These are phyloP conservation scores for Gliomastix tumulicola DNA, from an alignment of 2,329 filamentous ascomycete species.

Conservation along the genomic window DNA sequence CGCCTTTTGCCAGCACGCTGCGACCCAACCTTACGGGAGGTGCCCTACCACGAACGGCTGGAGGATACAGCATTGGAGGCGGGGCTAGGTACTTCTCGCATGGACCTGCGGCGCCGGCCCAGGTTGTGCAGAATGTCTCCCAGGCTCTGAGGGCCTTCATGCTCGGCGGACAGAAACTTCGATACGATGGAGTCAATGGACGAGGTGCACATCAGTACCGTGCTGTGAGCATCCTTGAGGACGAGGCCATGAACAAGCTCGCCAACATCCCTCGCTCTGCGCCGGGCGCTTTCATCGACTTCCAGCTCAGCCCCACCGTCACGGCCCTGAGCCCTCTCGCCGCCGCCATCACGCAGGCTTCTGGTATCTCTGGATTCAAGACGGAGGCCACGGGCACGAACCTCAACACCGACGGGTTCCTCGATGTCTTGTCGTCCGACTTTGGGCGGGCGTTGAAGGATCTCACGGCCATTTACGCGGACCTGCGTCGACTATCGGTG, in stretches of 20 bases:
- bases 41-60: conserved; percentile 73
- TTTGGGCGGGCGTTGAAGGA: conserved; percentile 85
- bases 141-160: conserved; percentile 87
- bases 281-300: conserved; percentile 82
- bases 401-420: conserved; percentile 74
- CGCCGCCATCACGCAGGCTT: conserved; percentile 40
- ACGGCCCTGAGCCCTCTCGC: conserved; percentile 75
- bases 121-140: conserved; percentile 93
- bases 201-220: conserved; percentile 76
- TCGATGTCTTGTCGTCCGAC: conserved; percentile 80
- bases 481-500: conserved; percentile 68
- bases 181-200: conserved; percentile 71
- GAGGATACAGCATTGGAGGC: conserved; percentile 74
- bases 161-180: conserved; percentile 81
- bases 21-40: conserved; percentile 90
- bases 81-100: conserved; percentile 87
- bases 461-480: conserved; percentile 69
- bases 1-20: conserved; percentile 82
- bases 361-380: conserved; percentile 35
- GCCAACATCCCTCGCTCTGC: conserved; percentile 44
- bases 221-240: conserved; percentile 65
- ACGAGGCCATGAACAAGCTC: conserved; percentile 65
- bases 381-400: conserved; percentile 42
- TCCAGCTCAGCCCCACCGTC: conserved; percentile 79
- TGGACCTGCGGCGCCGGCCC: conserved; percentile 73